phyloP scores from a whole-genome alignment of 805 yeast species.

The Candida bentonensis region DNA sequence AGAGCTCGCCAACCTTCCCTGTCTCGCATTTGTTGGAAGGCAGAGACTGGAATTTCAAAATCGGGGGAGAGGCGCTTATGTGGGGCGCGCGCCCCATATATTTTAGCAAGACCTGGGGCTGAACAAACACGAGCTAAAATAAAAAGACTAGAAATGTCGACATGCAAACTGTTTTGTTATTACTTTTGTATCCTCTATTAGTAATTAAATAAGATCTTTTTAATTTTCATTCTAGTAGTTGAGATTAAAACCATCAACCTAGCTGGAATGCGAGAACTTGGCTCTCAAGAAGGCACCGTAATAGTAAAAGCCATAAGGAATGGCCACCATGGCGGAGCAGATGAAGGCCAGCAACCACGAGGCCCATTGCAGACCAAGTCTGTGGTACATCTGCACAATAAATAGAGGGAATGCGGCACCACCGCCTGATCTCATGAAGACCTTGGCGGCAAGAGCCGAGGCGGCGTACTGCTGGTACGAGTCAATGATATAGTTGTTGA shows the following conservation, averaged over 20 bases:
- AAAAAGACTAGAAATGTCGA: too few relatives aligned
- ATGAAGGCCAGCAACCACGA: constrained; percentile 39
- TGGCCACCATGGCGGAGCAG: constrained; percentile 34
- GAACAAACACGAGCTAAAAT: too few relatives aligned
- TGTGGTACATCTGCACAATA: constrained; percentile 38
- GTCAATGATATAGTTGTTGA: constrained; percentile 62
- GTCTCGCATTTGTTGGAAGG: neutral
- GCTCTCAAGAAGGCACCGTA: constrained; percentile 30
- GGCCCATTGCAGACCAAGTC: constrained; percentile 40
- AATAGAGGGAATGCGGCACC: constrained; percentile 49
- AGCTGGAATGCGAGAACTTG: constrained; percentile 8
- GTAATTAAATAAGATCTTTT: too few relatives aligned
- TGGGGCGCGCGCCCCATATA: too few relatives aligned
- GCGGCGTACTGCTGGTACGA: constrained; percentile 54
- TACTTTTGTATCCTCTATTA: too few relatives aligned
- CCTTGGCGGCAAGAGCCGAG: constrained; percentile 49
- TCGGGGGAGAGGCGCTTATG: too few relatives aligned
- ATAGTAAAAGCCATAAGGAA: constrained; percentile 35
- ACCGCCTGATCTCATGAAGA: constrained; percentile 44
- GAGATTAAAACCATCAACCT: too few relatives aligned
- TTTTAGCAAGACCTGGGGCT: too few relatives aligned
- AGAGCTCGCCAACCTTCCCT: constrained; percentile 1
- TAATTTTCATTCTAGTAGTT: too few relatives aligned
- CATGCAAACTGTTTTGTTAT: too few relatives aligned
- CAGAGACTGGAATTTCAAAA: too few relatives aligned